These are phyloP conservation scores for Hypholoma sublateritium DNA, from an alignment of 768 basidiomycete species.

Conservation along the genomic window DNA sequence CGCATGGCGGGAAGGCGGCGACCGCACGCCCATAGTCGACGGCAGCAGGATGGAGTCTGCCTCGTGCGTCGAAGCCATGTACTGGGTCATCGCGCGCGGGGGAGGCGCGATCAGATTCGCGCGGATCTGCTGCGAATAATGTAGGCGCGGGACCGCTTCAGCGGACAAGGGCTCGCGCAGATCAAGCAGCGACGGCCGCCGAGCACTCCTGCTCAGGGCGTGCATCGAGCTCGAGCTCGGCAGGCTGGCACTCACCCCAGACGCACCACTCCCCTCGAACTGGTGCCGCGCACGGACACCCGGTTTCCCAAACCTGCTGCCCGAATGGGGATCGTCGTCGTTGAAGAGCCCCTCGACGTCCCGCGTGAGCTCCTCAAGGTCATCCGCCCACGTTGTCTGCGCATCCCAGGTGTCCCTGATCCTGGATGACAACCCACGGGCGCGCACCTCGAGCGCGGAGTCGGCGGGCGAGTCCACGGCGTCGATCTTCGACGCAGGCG, in stretches of 20 bases:
- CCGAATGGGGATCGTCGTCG: slow-evolving; percentile 18
- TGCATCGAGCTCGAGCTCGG: slow-evolving; percentile 16
- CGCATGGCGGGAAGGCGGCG: slow-evolving; percentile 28
- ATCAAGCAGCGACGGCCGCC: slow-evolving; percentile 47
- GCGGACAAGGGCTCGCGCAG: slow-evolving; percentile 21
- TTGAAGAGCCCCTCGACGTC: slow-evolving; percentile 62
- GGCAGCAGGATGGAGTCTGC: slow-evolving; percentile 55
- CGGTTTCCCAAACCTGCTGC: slow-evolving; percentile 4
- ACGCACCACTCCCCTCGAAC: slow-evolving; percentile 6
- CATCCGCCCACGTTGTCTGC: slow-evolving; percentile 63
- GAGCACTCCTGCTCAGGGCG: slow-evolving; percentile 27
- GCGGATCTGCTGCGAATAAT: slow-evolving; percentile 51
- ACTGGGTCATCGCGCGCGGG: slow-evolving; percentile 76
- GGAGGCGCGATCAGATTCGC: slow-evolving; percentile 62
- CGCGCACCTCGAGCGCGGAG: slow-evolving; percentile 45
- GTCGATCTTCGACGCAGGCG: slow-evolving; percentile 20
- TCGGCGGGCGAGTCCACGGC: slow-evolving; percentile 49
- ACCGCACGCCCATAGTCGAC: slow-evolving; percentile 67
- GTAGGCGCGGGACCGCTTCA: slow-evolving; percentile 39
- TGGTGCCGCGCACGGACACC: not conserved
- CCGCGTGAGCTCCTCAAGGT: slow-evolving; percentile 63
- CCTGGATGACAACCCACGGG: slow-evolving; percentile 43
- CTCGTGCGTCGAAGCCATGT: slow-evolving; percentile 59
- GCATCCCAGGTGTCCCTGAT: slow-evolving; percentile 44
- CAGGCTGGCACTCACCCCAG: slow-evolving; percentile 24